Conservation (phyloP, 805 yeast species). For the Barnettozyma sp. region DNA sequence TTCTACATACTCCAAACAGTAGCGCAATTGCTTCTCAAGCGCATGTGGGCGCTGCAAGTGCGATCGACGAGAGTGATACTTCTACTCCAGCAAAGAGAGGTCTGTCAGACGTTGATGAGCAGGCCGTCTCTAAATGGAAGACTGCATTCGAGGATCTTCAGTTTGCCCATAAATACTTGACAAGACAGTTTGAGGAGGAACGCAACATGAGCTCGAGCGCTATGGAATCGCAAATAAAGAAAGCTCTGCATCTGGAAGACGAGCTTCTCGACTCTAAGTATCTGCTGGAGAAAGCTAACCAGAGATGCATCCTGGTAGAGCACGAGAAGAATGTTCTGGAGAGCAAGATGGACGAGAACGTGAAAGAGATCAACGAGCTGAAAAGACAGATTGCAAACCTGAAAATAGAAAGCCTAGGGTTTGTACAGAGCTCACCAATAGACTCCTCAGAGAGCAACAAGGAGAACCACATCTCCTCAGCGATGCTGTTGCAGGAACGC, state of each 20-base stretch:
- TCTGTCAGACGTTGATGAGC: constrained; percentile 8
- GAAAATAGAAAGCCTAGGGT: constrained; percentile 24
- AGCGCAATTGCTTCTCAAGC: no score
- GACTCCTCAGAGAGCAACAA: constrained; percentile 12
- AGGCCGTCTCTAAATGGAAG: constrained; percentile 28
- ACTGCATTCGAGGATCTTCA: constrained; percentile 64
- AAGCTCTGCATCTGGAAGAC: constrained; percentile 44
- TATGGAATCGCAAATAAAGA: constrained; percentile 47
- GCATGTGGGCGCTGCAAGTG: background rate
- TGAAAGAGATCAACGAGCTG: constrained; percentile 36
- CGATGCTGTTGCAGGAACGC: no score
- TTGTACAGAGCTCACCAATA: constrained; percentile 9
- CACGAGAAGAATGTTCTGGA: constrained; percentile 30
- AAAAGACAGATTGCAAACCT: constrained; percentile 39
- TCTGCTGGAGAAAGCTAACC: constrained; percentile 31
- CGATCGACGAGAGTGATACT: background rate
- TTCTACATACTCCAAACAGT: constrained; percentile 4
- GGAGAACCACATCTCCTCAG: no score
- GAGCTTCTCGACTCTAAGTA: constrained; percentile 37
- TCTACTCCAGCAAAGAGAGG: constrained; percentile 2
- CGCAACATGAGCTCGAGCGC: constrained; percentile 46
- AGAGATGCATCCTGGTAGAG: constrained; percentile 30
- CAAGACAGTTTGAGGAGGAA: constrained; percentile 63
- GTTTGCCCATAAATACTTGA: constrained; percentile 62
- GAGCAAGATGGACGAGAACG: constrained; percentile 26